Conservation (phyloP, 75 land plant genomes). For the Pinus taeda region DNA sequence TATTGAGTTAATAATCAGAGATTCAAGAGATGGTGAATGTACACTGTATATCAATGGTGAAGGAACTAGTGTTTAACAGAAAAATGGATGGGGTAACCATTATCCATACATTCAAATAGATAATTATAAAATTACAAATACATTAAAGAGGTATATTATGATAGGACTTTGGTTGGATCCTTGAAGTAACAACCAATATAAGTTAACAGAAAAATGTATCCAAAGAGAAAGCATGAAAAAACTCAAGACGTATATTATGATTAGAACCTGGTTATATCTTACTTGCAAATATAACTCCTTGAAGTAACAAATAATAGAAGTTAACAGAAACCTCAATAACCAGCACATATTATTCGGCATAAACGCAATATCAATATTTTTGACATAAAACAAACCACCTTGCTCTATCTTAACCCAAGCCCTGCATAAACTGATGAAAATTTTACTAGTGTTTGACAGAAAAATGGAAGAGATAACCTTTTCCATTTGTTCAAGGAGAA, state of each 20-base stretch:
- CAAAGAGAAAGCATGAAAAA: no score
- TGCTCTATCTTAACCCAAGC: neutral
- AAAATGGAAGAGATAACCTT: no score
- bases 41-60: no score
- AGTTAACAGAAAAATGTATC: neutral
- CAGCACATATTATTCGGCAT: neutral
- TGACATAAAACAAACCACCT: neutral
- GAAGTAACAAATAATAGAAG: neutral
- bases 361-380: neutral
- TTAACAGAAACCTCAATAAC: neutral
- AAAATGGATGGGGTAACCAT: no score
- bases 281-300: neutral
- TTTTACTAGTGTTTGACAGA: no score
- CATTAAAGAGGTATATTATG: no score
- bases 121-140: no score
- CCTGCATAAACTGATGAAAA: neutral
- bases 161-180: neutral
- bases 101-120: no score
- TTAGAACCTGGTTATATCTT: neutral
- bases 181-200: neutral
- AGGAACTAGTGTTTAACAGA: no score
- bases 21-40: neutral
- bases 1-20: neutral
- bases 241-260: neutral
- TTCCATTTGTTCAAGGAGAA: no score